phyloP scores from a whole-genome alignment of 129 eudicot species.

The Erigeron canadensis region DNA sequence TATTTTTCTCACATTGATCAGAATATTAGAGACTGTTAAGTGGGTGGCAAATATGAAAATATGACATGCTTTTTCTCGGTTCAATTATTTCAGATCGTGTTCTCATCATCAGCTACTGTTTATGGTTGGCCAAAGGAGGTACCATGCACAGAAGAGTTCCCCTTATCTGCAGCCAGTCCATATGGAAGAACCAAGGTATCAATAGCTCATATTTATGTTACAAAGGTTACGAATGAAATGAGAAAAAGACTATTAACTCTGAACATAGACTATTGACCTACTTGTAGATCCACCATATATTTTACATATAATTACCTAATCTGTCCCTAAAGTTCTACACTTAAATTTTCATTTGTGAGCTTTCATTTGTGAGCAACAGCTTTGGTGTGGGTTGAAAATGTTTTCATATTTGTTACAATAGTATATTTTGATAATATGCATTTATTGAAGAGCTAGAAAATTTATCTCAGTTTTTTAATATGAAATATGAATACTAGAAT shows the following conservation, averaged over 20 bases:
- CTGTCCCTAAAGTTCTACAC: background rate
- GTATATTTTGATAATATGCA: background rate
- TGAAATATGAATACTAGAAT: background rate
- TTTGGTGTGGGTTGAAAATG: background rate
- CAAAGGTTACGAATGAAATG: background rate
- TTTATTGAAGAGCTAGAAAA: background rate
- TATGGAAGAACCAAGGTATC: constrained; percentile 90
- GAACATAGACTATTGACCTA: background rate
- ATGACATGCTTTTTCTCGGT: constrained; percentile 14
- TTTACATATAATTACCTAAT: background rate
- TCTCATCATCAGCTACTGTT: constrained; percentile 85
- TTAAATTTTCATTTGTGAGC: background rate
- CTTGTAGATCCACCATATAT: background rate
- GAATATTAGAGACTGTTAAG: background rate
- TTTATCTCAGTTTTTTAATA: background rate
- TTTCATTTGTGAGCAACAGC: background rate
- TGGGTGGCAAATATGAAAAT: background rate
- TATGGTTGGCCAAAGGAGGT: constrained; percentile 90
- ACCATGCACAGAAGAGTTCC: constrained; percentile 85
- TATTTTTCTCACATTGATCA: background rate
- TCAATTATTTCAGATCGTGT: constrained; percentile 59
- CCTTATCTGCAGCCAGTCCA: constrained; percentile 74
- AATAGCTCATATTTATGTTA: background rate
- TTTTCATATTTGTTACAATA: background rate
- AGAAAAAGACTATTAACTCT: background rate